Conservation (phyloP, 2,329 filamentous ascomycete genomes). For the Calonectria leucothoes region DNA sequence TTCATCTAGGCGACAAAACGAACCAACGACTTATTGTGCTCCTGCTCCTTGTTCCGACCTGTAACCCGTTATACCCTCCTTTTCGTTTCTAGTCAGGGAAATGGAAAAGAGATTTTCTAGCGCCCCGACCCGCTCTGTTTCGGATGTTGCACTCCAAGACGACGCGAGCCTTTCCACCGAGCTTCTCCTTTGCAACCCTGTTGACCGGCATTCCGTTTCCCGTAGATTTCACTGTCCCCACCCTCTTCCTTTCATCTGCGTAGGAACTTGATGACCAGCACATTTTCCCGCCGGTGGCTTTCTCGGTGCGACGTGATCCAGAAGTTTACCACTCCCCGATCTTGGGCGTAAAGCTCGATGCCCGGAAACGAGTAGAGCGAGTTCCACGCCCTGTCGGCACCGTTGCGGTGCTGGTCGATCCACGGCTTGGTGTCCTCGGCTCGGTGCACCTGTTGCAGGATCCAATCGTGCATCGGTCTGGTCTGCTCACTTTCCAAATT, state of each 20-base stretch:
- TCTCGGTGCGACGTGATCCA: conserved; percentile 60
- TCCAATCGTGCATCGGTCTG: conserved; percentile 61
- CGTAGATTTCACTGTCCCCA: conserved; percentile 31
- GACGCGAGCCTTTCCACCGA: conserved; percentile 32
- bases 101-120: conserved; percentile 62
- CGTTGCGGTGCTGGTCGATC: conserved; percentile 72
- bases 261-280: conserved; percentile 67
- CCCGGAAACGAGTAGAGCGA: conserved; percentile 75
- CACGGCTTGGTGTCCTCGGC: conserved; percentile 61
- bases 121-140: conserved; percentile 59
- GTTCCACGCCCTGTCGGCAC: conserved; percentile 63
- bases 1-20: background rate
- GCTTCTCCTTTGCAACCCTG: conserved; percentile 35
- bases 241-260: conserved; percentile 51
- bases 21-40: background rate
- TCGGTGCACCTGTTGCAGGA: conserved; percentile 54
- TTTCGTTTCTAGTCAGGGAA: conserved; percentile 48
- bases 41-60: conserved; percentile 18
- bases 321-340: conserved; percentile 72
- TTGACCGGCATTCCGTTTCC: conserved; percentile 42
- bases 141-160: conserved; percentile 50
- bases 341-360: conserved; percentile 62
- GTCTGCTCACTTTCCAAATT: conserved; percentile 68
- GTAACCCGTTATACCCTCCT: conserved; percentile 21
- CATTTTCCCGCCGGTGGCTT: conserved; percentile 64